phyloP scores from a whole-genome alignment of 768 basidiomycete species.

The Calocybe cyanea region DNA sequence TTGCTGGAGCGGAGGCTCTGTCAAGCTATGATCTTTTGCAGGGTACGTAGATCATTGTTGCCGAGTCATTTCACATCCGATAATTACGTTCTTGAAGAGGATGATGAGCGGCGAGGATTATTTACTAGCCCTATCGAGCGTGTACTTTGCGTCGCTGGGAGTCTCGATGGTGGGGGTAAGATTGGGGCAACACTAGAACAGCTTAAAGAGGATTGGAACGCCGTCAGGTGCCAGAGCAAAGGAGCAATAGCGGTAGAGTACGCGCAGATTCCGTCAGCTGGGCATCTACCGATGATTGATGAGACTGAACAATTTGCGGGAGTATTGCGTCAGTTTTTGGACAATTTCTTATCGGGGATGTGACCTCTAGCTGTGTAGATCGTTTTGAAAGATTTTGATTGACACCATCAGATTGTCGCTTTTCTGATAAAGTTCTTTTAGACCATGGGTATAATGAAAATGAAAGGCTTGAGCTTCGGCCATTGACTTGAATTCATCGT shows the following conservation, averaged over 20 bases:
- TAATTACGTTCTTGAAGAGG: constrained; percentile 3
- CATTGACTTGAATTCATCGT: too few relatives aligned
- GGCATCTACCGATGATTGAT: constrained; percentile 54
- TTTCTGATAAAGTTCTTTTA: too few relatives aligned
- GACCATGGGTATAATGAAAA: too few relatives aligned
- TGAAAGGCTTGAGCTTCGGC: too few relatives aligned
- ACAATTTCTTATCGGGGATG: constrained; percentile 1
- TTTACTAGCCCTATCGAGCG: constrained; percentile 22
- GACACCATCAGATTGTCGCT: background rate
- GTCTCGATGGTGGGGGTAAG: constrained; percentile 45
- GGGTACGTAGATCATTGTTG: too few relatives aligned
- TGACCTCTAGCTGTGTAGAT: background rate
- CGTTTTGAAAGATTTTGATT: background rate
- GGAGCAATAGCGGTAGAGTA: constrained; percentile 23
- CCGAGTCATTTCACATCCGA: too few relatives aligned
- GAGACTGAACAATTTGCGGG: constrained; percentile 38
- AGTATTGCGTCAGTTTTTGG: constrained; percentile 28
- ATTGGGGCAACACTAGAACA: constrained; percentile 34
- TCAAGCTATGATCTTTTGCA: constrained; percentile 38
- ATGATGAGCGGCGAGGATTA: constrained; percentile 16
- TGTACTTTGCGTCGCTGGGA: constrained; percentile 44
- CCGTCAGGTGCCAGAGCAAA: constrained; percentile 1
- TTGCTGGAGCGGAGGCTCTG: constrained; percentile 43
- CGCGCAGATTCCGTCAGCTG: constrained; percentile 32
- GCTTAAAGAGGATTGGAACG: constrained; percentile 26